Conservation (phyloP, 306 rosid species). For the Nissolia schottii region DNA sequence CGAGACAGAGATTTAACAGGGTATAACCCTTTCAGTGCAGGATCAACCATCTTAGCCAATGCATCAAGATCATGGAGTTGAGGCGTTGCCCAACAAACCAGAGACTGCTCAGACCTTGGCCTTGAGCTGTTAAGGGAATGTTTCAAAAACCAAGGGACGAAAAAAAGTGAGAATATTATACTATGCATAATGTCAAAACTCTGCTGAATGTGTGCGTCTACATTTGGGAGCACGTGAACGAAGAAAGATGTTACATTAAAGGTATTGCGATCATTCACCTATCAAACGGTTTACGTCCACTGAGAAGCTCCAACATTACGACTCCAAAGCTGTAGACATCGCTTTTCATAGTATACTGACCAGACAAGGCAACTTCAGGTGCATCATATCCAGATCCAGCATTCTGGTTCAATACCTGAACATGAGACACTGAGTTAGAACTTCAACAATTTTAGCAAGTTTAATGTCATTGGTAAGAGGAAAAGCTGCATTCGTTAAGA, state of each 20-base stretch:
- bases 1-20: constrained; percentile 96
- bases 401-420: constrained; percentile 64
- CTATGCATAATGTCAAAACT: not conserved
- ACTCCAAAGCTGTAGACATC: constrained; percentile 94
- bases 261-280: constrained; percentile 41
- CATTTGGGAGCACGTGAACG: not conserved
- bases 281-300: constrained; percentile 88
- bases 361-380: constrained; percentile 82
- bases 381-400: constrained; percentile 80
- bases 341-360: constrained; percentile 75
- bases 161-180: not conserved
- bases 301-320: constrained; percentile 92
- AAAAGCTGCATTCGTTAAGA: not conserved
- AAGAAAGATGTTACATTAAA: not conserved
- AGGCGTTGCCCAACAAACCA: constrained; percentile 98
- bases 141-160: constrained; percentile 6
- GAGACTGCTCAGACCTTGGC: constrained; percentile 81
- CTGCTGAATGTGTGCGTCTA: not conserved
- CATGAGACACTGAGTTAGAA: not conserved
- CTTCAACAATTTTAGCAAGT: not conserved
- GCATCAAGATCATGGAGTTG: constrained; percentile 98
- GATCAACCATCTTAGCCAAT: constrained; percentile 87
- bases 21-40: constrained; percentile 73
- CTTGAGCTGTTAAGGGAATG: constrained; percentile 64
- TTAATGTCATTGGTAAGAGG: constrained; percentile 1